phyloP scores from a whole-genome alignment of 371 early-diverging fungal genomes.

The Lichtheimia ramosa region DNA sequence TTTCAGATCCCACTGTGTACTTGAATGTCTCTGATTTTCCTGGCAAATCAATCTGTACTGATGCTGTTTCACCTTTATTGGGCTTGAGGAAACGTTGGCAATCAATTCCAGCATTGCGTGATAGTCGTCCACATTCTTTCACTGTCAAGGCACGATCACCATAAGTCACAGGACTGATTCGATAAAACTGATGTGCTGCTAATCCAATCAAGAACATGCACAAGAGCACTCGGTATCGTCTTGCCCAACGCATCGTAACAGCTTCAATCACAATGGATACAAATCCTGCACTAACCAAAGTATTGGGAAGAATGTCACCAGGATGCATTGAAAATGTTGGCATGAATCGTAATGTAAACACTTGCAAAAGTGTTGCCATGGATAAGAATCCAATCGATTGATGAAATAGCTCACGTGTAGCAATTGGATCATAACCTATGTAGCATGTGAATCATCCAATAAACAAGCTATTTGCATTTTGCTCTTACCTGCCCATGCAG shows the following conservation, averaged over 20 bases:
- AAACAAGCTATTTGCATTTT: too few species aligned
- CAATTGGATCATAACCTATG: neutral
- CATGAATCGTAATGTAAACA: constrained; percentile 11
- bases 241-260: constrained; percentile 17
- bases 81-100: neutral
- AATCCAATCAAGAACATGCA: too few species aligned
- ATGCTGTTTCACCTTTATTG: neutral
- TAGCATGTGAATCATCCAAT: too few species aligned
- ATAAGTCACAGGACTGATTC: neutral
- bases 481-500: neutral
- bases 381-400: constrained; percentile 25
- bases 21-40: constrained; percentile 20
- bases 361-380: constrained; percentile 15
- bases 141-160: neutral
- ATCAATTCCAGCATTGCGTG: neutral
- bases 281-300: constrained; percentile 21
- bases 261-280: constrained; percentile 23
- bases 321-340: constrained; percentile 11
- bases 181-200: neutral
- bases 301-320: constrained; percentile 28
- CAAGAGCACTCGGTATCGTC: neutral
- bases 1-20: constrained; percentile 30
- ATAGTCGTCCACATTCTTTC: too few species aligned
- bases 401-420: constrained; percentile 19
- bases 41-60: constrained; percentile 19